These are phyloP conservation scores for Cladosporium halotolerans DNA, from an alignment of 2,329 filamentous ascomycete genomes.

Conservation along the genomic window DNA sequence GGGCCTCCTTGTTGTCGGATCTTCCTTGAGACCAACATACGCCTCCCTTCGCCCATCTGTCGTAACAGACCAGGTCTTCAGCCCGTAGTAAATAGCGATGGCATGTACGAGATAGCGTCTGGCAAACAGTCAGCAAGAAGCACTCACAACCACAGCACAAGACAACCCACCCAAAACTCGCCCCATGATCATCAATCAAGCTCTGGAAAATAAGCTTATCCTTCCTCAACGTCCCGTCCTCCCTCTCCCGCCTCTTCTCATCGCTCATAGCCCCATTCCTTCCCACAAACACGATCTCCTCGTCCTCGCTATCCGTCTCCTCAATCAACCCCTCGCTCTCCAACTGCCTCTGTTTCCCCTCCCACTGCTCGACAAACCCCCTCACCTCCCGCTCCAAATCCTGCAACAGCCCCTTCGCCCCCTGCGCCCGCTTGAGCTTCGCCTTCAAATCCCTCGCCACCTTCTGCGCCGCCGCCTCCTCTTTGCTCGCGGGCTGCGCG, in stretches of 20 bases:
- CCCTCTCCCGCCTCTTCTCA: constrained; percentile 47
- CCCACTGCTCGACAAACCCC: constrained; percentile 61
- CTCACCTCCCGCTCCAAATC: constrained; percentile 80
- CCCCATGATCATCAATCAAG: constrained; percentile 65
- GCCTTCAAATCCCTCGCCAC: constrained; percentile 76
- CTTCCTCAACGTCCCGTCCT: constrained; percentile 47
- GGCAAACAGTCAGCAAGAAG: constrained; percentile 9
- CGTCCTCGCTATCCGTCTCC: constrained; percentile 55
- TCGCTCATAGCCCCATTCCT: constrained; percentile 59
- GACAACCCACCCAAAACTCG: constrained; percentile 69
- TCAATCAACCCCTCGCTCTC: constrained; percentile 42
- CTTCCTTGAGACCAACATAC: constrained; percentile 65
- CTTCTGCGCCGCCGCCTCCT: constrained; percentile 40
- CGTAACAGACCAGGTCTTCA: constrained; percentile 73
- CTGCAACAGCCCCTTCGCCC: constrained; percentile 72
- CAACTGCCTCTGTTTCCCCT: constrained; percentile 41
- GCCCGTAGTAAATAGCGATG: constrained; percentile 85
- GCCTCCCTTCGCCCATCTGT: constrained; percentile 68
- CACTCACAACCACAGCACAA: neutral
- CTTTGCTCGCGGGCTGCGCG: constrained; percentile 43
- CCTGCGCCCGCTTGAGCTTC: constrained; percentile 72
- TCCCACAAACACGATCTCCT: constrained; percentile 89
- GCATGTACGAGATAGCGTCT: constrained; percentile 91
- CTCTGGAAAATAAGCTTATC: constrained; percentile 77
- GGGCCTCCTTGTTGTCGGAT: constrained; percentile 32